Evolutionary conservation across 352 stramenopile species (phyloP), one percentile per base, ranked within the genome.

Genomic region (Phytopythium kandeliae): DNA sequence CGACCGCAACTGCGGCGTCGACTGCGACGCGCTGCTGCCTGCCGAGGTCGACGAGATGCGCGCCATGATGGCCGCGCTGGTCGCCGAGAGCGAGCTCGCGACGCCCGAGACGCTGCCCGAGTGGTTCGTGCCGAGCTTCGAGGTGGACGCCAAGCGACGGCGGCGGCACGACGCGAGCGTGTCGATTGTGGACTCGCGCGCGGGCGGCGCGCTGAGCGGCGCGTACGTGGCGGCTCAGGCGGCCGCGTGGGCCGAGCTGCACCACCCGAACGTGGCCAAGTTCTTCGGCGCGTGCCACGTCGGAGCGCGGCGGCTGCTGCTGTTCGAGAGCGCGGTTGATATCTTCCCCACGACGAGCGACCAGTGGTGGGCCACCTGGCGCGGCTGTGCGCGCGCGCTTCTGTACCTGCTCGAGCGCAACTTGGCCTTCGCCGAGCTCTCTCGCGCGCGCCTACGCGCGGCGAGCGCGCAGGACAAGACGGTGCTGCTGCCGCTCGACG

Each of bases 201-300:
- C 31, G 10, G 31, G 31, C 31, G 31, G 31, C 8, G 3, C 36
- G 36, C 34, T 40, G 31, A 54, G 22, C 25, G 61, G 60, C 24
- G 61, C 55, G 17, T 26, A 54, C 43, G 61, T 58, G 25, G 50
- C 57, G 31, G 51, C 47, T 3, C 51, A 69, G 35, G 61, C 48
- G 0, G 41, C 51, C 1, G 36, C 48, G 11, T 72, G 63, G 63
- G 58, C 55, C 41, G 45, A 53, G 22, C 41, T 67, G n/a, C 60
- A 60, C 13, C 67, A 76, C 21, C 67, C 67, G 17, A 48, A 76
- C 22, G 46, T 76, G 19, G 53, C 65, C 42, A 63, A 63, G 37
- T 38, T 76, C 2, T 76, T 65, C 25, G 63, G 63, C 17, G 63
- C 54, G 1, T 76, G 63, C 11, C 67, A 76, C 38, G 54, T 72